Conservation (phyloP, 176 grass and related monocot species). For the Otatea glauca region DNA sequence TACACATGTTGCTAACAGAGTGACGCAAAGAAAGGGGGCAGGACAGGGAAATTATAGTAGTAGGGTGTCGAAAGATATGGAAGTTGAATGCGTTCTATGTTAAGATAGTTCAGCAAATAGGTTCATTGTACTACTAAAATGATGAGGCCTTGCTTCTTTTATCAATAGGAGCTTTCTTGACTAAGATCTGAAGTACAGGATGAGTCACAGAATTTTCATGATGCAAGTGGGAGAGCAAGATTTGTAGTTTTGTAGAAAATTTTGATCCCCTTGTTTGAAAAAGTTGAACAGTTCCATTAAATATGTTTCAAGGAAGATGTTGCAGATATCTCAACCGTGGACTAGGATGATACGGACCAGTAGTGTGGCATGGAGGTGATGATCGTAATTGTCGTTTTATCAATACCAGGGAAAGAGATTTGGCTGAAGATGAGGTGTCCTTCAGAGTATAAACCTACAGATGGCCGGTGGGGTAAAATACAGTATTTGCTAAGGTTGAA, state of each 20-base stretch:
- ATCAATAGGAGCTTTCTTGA: constrained; percentile 4
- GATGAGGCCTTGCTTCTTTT: not conserved
- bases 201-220: not conserved
- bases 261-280: not conserved
- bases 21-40: not conserved
- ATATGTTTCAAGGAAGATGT: not conserved
- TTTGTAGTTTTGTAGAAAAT: not conserved
- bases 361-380: not conserved
- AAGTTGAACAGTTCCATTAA: not conserved
- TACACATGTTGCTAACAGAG: not conserved
- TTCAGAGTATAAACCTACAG: not conserved
- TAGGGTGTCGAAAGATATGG: not conserved
- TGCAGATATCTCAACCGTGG: not conserved
- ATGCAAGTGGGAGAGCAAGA: not conserved
- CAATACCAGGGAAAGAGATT: not conserved
- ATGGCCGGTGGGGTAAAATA: not conserved
- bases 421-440: not conserved
- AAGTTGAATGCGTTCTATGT: not conserved
- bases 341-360: not conserved
- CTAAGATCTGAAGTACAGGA: not conserved
- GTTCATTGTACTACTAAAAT: not conserved
- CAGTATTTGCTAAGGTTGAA: not conserved
- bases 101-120: not conserved
- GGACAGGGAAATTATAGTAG: not conserved
- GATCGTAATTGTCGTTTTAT: not conserved